Evolutionary conservation across 179 eudicot species (phyloP), one percentile per base, ranked within the genome.

Genomic region (Beta corolliflora): DNA sequence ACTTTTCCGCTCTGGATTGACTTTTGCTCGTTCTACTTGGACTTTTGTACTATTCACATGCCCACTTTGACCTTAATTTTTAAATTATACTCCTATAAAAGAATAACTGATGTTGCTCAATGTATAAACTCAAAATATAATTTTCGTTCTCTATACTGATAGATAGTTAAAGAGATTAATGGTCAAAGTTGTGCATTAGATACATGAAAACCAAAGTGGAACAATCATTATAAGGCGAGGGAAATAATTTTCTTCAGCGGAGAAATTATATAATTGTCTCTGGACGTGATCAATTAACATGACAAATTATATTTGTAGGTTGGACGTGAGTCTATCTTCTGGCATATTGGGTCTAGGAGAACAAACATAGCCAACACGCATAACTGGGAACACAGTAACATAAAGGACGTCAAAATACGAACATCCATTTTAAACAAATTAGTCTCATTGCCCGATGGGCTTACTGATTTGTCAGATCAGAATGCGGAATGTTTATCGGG

Each of bases 291-390:
- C 41, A 46, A 45, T 21, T 71, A 31, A 46, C 75, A n/a, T 71
- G 50, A 29, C 23, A 31, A 53, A 36, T 36, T n/a, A 53, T 65
- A 18, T 80, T 5, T 82, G 50, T 89, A 95, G 98, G 91, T 94
- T 15, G 82, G 64, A 45, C 97, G 99, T 29, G 91, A 85, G 80
- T 73, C 85, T 79, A 84, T 94, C 79, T 83, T 86, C 77, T 92
- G 97, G 93, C 87, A 79, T 70, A 61, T 85, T 29, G 83, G 87
- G 25, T 92, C 87, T 71, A 84, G 87, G 78, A 77, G 77, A 82
- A 89, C 86, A 80, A 77, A 86, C 64, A 76, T 52, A 29, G 52
- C 65, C 23, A 80, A 63, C 77, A 61, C 85, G 78, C 63, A 31
- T 46, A 67, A 81, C 77, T 88, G 84, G 71, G 66, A 80, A 31